Evolutionary conservation across 2,329 filamentous ascomycete species (phyloP).

Genomic region (Rhynchosporium graminicola): DNA sequence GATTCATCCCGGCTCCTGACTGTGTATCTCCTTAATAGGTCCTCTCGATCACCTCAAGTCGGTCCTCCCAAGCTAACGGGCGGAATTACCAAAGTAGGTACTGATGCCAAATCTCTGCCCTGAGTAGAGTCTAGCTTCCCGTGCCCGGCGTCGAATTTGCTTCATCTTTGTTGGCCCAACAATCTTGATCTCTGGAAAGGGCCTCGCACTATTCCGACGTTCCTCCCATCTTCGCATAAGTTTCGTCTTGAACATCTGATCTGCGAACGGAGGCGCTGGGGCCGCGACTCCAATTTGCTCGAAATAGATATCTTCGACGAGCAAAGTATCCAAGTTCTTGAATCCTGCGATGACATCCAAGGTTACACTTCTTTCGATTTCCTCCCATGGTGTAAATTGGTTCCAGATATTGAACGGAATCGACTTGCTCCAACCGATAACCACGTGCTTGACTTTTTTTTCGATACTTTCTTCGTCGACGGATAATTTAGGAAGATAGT

Average conservation of each 20-base stretch:
- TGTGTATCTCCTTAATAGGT: too few relatives aligned
- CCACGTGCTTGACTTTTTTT: neutral
- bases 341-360: neutral
- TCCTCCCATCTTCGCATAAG: neutral
- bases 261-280: neutral
- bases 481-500: neutral
- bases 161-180: conserved; percentile 8
- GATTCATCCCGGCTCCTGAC: too few relatives aligned
- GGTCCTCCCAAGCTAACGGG: too few relatives aligned
- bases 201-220: too few relatives aligned
- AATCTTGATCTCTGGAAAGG: neutral
- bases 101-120: neutral
- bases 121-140: conserved; percentile 2
- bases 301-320: neutral
- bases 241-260: neutral
- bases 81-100: too few relatives aligned
- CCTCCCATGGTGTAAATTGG: neutral
- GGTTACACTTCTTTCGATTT: neutral
- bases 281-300: neutral
- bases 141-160: neutral
- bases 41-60: too few relatives aligned
- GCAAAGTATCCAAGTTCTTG: neutral
- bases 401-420: neutral
- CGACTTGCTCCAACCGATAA: neutral
- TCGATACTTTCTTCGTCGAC: neutral